Conservation (phyloP, 495 filamentous ascomycete genomes). For the Aspergillus bridgeri region DNA sequence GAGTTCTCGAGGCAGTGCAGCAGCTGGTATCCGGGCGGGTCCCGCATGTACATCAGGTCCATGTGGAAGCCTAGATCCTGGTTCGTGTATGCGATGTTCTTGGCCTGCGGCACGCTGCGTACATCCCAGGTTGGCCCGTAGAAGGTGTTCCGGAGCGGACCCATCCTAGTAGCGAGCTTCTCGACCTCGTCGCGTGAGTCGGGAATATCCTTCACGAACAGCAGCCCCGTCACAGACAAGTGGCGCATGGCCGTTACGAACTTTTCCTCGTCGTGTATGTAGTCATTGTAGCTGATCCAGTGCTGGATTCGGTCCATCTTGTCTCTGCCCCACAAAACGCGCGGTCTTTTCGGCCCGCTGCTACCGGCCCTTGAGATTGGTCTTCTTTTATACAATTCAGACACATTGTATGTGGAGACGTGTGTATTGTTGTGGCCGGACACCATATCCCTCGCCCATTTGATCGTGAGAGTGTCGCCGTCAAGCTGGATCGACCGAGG, state of each 20-base stretch:
- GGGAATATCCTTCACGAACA: conserved; percentile 72
- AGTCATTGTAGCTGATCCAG: conserved; percentile 64
- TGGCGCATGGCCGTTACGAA: conserved; percentile 52
- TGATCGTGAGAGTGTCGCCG: conserved; percentile 48
- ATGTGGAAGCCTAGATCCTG: conserved; percentile 80
- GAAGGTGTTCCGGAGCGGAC: conserved; percentile 74
- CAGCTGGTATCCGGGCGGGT: conserved; percentile 76
- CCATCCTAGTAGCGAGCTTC: conserved; percentile 66
- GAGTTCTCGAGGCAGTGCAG: conserved; percentile 81
- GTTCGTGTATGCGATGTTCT: conserved; percentile 89
- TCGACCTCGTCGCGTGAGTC: conserved; percentile 59
- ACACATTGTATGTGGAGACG: conserved; percentile 38
- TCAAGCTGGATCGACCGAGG: conserved; percentile 31
- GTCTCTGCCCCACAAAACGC: conserved; percentile 31
- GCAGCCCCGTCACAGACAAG: conserved; percentile 58
- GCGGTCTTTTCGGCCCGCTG: conserved; percentile 3
- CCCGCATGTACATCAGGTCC: conserved; percentile 84
- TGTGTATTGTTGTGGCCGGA: conserved; percentile 48
- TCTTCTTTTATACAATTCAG: conserved; percentile 24
- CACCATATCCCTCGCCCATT: conserved; percentile 59
- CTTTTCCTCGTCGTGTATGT: conserved; percentile 53
- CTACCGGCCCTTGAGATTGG: conserved; percentile 8
- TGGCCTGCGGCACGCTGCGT: conserved; percentile 65
- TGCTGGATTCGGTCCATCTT: conserved; percentile 26
- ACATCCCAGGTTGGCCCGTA: conserved; percentile 93